A percentile compares a stretch with the other conserved stretches of the same genome.
Evolutionary conservation across 2,329 filamentous ascomycete species (phyloP).

Genomic region (Ceratocystis papillata): DNA sequence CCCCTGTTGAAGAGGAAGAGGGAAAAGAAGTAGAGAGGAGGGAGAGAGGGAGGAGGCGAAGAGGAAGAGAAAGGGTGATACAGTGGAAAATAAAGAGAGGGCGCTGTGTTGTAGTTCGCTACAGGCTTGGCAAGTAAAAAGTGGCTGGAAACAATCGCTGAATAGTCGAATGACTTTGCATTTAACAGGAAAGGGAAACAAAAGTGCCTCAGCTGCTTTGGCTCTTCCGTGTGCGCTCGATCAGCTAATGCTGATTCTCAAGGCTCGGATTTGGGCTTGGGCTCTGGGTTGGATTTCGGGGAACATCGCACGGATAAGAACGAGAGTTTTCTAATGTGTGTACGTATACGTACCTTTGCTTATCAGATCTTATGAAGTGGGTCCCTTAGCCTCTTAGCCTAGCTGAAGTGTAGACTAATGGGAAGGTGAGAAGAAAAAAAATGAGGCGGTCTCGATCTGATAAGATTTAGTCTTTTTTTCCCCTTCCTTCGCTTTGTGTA

Average conservation of each 20-base stretch:
- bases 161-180: background rate
- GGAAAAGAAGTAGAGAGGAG: too few relatives aligned
- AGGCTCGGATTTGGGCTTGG: too few relatives aligned
- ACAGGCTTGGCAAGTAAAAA: too few relatives aligned
- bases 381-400: background rate
- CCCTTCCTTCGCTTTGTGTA: background rate
- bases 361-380: slow-evolving; percentile 19
- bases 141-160: too few relatives aligned
- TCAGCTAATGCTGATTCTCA: too few relatives aligned
- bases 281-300: background rate
- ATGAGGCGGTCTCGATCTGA: slow-evolving; percentile 21
- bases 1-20: background rate
- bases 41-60: background rate
- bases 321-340: background rate
- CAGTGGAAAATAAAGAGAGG: background rate
- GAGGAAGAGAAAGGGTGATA: background rate
- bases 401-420: background rate
- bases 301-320: background rate
- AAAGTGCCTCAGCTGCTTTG: background rate
- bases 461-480: slow-evolving; percentile 15
- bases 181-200: background rate
- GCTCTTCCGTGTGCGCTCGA: too few relatives aligned
- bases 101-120: too few relatives aligned
- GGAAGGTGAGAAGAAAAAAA: slow-evolving; percentile 4
- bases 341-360: background rate